A percentile compares a stretch with the other conserved stretches of the same genome.
phyloP scores from a whole-genome alignment of 192 early-diverging fungal species.

The Coemansia sp. region DNA sequence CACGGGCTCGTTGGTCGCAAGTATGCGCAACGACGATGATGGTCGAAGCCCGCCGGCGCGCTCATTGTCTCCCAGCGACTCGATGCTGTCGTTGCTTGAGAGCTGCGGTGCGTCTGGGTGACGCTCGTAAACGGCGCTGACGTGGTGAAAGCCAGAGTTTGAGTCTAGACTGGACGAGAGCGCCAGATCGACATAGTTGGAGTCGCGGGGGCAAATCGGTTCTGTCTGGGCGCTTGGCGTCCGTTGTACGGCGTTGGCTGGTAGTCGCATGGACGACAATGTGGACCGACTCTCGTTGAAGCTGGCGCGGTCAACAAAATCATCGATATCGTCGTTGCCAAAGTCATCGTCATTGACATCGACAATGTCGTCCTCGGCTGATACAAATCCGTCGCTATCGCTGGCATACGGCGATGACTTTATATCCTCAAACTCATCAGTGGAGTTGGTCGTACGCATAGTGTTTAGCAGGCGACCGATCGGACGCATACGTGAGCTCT shows the following conservation, averaged over 20 bases:
- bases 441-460: not conserved
- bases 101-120: not conserved
- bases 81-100: not conserved
- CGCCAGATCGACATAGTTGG: conserved; percentile 44
- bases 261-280: conserved; percentile 25
- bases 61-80: conserved; percentile 7
- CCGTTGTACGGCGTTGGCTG: conserved; percentile 28
- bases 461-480: conserved; percentile 37
- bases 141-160: conserved; percentile 48
- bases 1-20: conserved; percentile 62
- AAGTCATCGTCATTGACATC: not conserved
- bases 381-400: conserved; percentile 55
- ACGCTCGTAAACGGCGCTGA: conserved; percentile 43
- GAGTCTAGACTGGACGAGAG: conserved; percentile 51
- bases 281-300: not conserved
- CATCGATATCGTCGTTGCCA: conserved; percentile 3
- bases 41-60: conserved; percentile 56
- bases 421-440: conserved; percentile 37
- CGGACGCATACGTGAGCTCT: conserved; percentile 41
- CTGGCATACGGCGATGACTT: conserved; percentile 25
- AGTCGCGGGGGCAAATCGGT: conserved; percentile 3
- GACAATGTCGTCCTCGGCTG: conserved; percentile 42
- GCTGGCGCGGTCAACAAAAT: conserved; percentile 10
- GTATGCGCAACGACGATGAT: conserved; percentile 51
- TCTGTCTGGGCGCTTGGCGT: not conserved